These are phyloP conservation scores for Rhizopogon roseolus DNA, from an alignment of 768 basidiomycete genomes.

Conservation along the genomic window DNA sequence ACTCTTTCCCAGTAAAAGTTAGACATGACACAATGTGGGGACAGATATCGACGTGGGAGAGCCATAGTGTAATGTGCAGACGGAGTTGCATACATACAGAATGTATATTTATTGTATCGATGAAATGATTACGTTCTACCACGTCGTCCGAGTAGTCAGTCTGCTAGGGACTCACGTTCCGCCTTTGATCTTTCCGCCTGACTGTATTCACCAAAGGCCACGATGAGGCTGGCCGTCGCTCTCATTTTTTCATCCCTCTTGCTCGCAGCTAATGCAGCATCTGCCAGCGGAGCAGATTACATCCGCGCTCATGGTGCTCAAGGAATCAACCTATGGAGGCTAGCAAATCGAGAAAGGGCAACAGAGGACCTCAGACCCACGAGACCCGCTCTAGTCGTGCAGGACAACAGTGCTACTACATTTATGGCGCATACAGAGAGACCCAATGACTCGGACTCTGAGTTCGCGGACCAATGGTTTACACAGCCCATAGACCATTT, in stretches of 20 bases:
- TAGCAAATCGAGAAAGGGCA: conserved; percentile 26
- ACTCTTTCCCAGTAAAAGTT: too few species aligned
- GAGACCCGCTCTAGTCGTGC: conserved; percentile 17
- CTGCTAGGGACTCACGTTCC: too few species aligned
- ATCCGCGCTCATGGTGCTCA: conserved; percentile 35
- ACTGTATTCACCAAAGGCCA: background rate
- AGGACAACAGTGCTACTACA: conserved; percentile 10
- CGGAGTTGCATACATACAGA: too few species aligned
- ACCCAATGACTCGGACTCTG: conserved; percentile 8
- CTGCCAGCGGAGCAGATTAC: background rate
- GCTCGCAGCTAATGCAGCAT: background rate
- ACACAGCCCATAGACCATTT: conserved; percentile 86
- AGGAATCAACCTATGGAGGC: conserved; percentile 61
- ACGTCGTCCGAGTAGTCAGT: too few species aligned
- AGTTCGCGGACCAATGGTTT: conserved; percentile 67
- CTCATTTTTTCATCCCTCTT: background rate
- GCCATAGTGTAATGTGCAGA: too few species aligned
- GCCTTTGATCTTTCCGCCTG: too few species aligned
- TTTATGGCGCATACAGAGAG: conserved; percentile 9
- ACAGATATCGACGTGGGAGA: too few species aligned
- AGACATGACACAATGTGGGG: too few species aligned
- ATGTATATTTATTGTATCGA: too few species aligned
- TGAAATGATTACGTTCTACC: too few species aligned
- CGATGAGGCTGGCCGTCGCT: background rate
- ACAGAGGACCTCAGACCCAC: conserved; percentile 8